phyloP scores from a whole-genome alignment of 2,329 filamentous ascomycete species.

The Macrophomina phaseolina region DNA sequence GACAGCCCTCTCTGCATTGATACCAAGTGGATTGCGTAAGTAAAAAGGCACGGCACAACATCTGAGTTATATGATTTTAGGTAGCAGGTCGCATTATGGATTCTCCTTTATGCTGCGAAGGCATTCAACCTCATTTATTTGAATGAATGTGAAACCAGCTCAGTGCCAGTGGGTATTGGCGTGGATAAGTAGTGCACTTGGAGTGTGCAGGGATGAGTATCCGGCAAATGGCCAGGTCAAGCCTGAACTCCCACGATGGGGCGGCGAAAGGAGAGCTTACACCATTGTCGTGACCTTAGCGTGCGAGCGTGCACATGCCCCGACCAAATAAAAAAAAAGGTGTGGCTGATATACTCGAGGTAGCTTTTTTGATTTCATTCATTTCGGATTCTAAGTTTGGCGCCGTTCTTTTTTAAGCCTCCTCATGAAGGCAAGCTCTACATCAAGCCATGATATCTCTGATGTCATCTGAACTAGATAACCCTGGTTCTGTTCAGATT shows the following conservation, averaged over 20 bases:
- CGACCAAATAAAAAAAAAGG: too few relatives aligned
- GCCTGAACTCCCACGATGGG: too few relatives aligned
- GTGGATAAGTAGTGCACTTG: too few relatives aligned
- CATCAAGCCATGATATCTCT: background rate
- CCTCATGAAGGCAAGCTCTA: background rate
- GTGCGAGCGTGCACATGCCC: too few relatives aligned
- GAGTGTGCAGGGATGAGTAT: too few relatives aligned
- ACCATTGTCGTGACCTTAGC: too few relatives aligned
- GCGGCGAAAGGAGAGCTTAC: too few relatives aligned
- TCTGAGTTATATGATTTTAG: background rate
- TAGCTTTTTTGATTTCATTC: background rate
- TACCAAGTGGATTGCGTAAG: background rate
- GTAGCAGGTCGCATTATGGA: background rate
- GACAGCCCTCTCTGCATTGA: conserved; percentile 2
- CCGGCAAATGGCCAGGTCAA: too few relatives aligned
- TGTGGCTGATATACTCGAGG: background rate
- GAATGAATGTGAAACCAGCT: too few relatives aligned
- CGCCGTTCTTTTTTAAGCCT: background rate
- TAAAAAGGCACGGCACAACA: background rate
- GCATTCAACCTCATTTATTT: background rate
- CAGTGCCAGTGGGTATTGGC: too few relatives aligned
- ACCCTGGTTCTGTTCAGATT: too few relatives aligned
- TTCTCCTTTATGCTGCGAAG: background rate
- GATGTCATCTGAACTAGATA: background rate
- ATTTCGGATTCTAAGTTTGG: background rate